phyloP scores from a whole-genome alignment of 208 protist species.

The Wallacemonas sp. region DNA sequence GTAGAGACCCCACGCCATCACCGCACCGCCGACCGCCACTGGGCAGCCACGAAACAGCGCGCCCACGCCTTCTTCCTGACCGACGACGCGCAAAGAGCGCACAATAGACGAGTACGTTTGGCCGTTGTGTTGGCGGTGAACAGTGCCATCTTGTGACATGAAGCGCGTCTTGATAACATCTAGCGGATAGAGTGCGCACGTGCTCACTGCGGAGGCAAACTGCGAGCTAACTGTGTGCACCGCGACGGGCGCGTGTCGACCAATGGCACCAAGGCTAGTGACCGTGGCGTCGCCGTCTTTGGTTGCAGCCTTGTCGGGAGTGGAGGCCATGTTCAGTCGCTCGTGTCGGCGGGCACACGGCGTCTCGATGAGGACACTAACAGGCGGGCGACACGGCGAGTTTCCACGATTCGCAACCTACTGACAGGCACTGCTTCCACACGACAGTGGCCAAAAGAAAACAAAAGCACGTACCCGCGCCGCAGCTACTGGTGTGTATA shows the following conservation, averaged over 20 bases:
- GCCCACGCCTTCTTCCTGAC: constrained; percentile 38
- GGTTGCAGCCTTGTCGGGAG: no score
- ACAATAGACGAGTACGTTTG: constrained; percentile 40
- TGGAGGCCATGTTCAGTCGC: neutral
- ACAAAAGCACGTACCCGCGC: no score
- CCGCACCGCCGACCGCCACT: constrained; percentile 39
- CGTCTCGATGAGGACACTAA: no score
- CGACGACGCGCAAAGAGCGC: constrained; percentile 29
- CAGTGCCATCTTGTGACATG: constrained; percentile 74
- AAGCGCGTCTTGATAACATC: constrained; percentile 87
- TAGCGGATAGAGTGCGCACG: constrained; percentile 83
- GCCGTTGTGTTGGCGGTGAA: constrained; percentile 52
- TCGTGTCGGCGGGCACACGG: neutral
- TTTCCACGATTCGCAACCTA: no score
- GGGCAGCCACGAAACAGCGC: constrained; percentile 52
- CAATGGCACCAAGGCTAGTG: constrained; percentile 32
- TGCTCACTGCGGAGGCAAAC: constrained; percentile 66
- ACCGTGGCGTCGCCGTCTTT: neutral
- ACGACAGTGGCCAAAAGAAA: no score
- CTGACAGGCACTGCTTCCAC: no score
- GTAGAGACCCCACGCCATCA: constrained; percentile 63
- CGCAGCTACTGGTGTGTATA: no score
- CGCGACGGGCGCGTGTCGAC: constrained; percentile 29
- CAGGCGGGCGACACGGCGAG: no score
- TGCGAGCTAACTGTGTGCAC: constrained; percentile 70